These are phyloP conservation scores for Mollisia scopiformis DNA, from an alignment of 2,329 filamentous ascomycete genomes.

Conservation along the genomic window DNA sequence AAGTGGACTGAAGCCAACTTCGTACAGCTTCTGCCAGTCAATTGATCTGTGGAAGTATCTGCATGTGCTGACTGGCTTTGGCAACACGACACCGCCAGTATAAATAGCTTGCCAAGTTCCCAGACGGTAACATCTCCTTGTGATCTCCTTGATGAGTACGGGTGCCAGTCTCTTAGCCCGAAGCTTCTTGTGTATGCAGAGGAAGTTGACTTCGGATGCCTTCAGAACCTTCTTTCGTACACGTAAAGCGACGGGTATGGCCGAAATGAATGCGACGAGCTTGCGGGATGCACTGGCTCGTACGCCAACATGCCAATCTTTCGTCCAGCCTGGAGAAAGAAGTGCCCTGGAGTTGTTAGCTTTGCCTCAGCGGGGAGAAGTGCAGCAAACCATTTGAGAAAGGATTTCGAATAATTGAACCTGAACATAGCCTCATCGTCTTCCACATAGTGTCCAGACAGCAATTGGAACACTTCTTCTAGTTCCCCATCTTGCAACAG, in stretches of 20 bases:
- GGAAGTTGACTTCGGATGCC: conserved; percentile 95
- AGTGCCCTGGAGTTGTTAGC: conserved; percentile 68
- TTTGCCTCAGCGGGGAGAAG: background rate
- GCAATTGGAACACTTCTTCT: conserved; percentile 87
- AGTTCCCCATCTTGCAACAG: conserved; percentile 77
- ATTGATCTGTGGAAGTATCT: conserved; percentile 94
- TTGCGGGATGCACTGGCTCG: conserved; percentile 81
- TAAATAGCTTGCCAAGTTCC: conserved; percentile 95
- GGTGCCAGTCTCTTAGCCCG: conserved; percentile 90
- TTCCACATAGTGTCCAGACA: conserved; percentile 95
- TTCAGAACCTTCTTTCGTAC: conserved; percentile 76
- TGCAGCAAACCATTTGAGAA: conserved; percentile 77
- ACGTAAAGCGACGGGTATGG: conserved; percentile 81
- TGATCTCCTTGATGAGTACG: conserved; percentile 97
- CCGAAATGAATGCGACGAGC: conserved; percentile 94
- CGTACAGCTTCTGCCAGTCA: conserved; percentile 95
- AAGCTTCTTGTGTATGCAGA: conserved; percentile 97
- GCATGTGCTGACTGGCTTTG: conserved; percentile 89
- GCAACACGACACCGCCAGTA: conserved; percentile 88
- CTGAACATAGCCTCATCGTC: conserved; percentile 97
- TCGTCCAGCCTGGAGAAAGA: conserved; percentile 91
- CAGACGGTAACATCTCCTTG: conserved; percentile 83
- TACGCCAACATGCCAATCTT: conserved; percentile 94
- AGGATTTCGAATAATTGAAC: conserved; percentile 90
- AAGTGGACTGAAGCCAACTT: conserved; percentile 90